Evolutionary conservation across 495 filamentous ascomycete species (phyloP), one percentile per base, ranked within the genome.

Genomic region (Trichocladium uniseriatum): DNA sequence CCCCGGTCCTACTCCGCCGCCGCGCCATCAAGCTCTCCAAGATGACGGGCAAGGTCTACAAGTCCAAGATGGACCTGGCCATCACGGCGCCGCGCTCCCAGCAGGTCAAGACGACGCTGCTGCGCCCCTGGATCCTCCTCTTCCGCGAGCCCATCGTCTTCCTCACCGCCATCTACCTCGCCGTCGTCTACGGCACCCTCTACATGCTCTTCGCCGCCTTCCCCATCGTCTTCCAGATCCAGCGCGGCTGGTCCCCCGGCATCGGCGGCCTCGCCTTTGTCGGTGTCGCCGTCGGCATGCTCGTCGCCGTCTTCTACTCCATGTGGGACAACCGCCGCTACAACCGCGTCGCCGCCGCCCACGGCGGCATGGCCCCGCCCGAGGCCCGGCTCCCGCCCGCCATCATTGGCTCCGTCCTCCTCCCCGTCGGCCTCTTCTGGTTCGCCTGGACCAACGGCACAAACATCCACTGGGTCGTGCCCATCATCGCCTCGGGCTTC

Each of bases 191-290:
- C 53, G 91, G 88, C 32, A 87, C 89, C 10, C 66, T 95, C 1
- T 95, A 97, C 62, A 74, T 95, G 24, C 84, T 92, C 62, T 94
- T 97, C 61, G 86, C 86, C 21, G 88, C 89, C 4, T 94, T 94
- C 66, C 80, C 87, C 35, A 72, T 94, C 48, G 82, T 94, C 32
- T 97, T 89, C 66, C 61, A 78, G 47, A 65, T 78, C 22, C 71
- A 82, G 18, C 83, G 94, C 54, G 79, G 78, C 19, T 84, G 94
- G 68, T 72, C 71, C 7, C 68, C 84, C 4, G 87, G 83, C 62
- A 78, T 87, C 53, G 76, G 79, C 3, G 90, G 90, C 2, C 70
- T 91, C 3, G 80, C 84, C 9, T 95, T 95, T 60, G 57, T 87
- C 22, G 88, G 89, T 21, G 65, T 94, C 6, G 77, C 89, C 43